phyloP scores from a whole-genome alignment of 768 basidiomycete species.

The Cubamyces sp. region DNA sequence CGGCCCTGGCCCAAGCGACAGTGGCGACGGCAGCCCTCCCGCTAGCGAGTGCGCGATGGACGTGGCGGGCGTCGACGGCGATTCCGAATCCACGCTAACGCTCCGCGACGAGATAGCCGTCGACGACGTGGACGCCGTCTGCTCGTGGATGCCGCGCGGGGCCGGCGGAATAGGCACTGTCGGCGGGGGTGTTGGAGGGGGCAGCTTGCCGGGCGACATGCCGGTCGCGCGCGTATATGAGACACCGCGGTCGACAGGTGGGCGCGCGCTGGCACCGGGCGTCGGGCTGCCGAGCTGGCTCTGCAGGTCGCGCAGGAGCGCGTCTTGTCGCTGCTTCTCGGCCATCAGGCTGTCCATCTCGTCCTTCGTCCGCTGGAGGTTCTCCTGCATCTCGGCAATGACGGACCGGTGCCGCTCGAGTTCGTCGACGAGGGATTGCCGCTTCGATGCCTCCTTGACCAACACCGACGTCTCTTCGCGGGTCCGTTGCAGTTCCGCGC shows the following conservation, averaged over 20 bases:
- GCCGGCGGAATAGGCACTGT: slow-evolving; percentile 84
- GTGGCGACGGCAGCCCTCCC: slow-evolving; percentile 37
- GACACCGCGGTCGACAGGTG: slow-evolving; percentile 43
- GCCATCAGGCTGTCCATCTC: slow-evolving; percentile 78
- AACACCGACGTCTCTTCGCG: slow-evolving; percentile 64
- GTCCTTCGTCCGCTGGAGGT: slow-evolving; percentile 77
- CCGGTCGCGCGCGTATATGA: slow-evolving; percentile 55
- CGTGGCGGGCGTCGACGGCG: slow-evolving; percentile 63
- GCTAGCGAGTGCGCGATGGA: slow-evolving; percentile 39
- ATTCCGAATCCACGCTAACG: slow-evolving; percentile 67
- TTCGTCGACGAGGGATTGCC: slow-evolving; percentile 73
- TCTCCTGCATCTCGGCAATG: slow-evolving; percentile 77
- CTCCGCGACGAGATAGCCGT: slow-evolving; percentile 61
- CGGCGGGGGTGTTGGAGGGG: slow-evolving; percentile 88
- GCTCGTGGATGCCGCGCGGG: slow-evolving; percentile 59
- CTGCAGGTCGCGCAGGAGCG: slow-evolving; percentile 77
- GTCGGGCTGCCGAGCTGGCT: slow-evolving; percentile 63
- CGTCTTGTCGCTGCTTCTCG: slow-evolving; percentile 73
- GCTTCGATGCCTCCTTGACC: slow-evolving; percentile 72
- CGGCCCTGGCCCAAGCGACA: slow-evolving; percentile 35
- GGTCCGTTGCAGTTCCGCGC: slow-evolving; percentile 61
- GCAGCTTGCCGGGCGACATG: slow-evolving; percentile 72
- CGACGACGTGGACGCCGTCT: slow-evolving; percentile 56
- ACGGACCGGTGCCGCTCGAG: slow-evolving; percentile 77
- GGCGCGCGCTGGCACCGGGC: slow-evolving; percentile 43